A percentile compares a stretch with the other conserved stretches of the same genome.
These are phyloP conservation scores for Alternaria dauci DNA, from an alignment of 2,329 filamentous ascomycete species.

Conservation along the genomic window DNA sequence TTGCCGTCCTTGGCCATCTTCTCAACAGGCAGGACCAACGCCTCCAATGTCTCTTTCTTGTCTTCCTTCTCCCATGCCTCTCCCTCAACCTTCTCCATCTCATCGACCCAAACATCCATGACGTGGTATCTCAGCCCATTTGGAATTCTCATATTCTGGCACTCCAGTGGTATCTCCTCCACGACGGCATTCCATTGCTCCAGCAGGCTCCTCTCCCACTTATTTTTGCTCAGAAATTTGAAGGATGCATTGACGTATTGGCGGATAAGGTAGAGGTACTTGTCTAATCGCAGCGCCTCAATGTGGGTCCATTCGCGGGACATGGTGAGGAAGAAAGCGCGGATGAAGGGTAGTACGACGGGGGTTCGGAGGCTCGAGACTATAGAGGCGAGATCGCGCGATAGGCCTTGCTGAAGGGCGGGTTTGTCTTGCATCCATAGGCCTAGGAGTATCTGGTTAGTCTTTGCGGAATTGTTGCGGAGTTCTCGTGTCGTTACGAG, in stretches of 20 bases:
- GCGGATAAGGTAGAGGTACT: conserved; percentile 86
- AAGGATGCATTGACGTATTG: conserved; percentile 79
- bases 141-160: conserved; percentile 67
- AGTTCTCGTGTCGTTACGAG: background rate
- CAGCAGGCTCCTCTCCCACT: conserved; percentile 52
- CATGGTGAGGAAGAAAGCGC: conserved; percentile 63
- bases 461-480: background rate
- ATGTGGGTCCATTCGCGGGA: conserved; percentile 61
- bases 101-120: conserved; percentile 90
- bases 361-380: conserved; percentile 64
- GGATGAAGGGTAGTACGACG: conserved; percentile 55
- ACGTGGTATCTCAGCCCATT: conserved; percentile 88
- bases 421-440: conserved; percentile 95
- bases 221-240: conserved; percentile 54
- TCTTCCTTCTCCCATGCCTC: conserved; percentile 53
- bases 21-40: conserved; percentile 65
- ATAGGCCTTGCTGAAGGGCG: conserved; percentile 84
- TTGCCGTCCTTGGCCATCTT: conserved; percentile 64
- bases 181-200: conserved; percentile 59
- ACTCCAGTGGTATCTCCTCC: conserved; percentile 56
- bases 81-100: conserved; percentile 74
- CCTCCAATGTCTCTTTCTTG: conserved; percentile 52
- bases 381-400: conserved; percentile 77
- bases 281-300: conserved; percentile 74
- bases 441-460: conserved; percentile 53